Conservation (phyloP, 495 filamentous ascomycete genomes). For the Thermochaetoides thermophila region DNA sequence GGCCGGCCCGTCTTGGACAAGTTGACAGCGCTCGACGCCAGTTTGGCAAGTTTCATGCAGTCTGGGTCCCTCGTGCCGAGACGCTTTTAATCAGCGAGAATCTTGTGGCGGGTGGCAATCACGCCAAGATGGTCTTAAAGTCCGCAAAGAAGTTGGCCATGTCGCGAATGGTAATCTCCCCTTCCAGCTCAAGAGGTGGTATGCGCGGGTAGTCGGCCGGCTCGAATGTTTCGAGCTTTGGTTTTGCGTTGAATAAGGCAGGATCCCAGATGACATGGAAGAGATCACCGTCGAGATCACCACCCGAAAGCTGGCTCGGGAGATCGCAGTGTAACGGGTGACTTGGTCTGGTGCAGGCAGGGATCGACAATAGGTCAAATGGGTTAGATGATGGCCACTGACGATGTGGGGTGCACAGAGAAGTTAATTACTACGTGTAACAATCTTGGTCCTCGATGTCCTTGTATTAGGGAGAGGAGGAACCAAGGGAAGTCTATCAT, state of each 20-base stretch:
- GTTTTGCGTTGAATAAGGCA: conserved; percentile 23
- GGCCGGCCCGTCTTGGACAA: conserved; percentile 67
- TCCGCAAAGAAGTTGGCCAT: conserved; percentile 65
- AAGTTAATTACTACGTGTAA: no score
- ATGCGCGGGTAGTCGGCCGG: conserved; percentile 56
- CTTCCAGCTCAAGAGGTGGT: conserved; percentile 37
- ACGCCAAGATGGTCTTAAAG: conserved; percentile 62
- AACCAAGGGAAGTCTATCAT: no score
- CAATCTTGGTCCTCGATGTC: no score
- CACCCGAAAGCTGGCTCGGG: conserved; percentile 61
- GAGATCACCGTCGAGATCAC: conserved; percentile 70
- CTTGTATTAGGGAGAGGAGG: no score
- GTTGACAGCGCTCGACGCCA: conserved; percentile 69
- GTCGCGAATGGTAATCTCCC: conserved; percentile 39
- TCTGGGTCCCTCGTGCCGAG: conserved; percentile 39
- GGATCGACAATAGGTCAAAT: no score
- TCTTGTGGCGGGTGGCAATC: conserved; percentile 52
- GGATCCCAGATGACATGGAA: conserved; percentile 62
- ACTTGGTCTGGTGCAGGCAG: no score
- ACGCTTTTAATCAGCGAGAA: conserved; percentile 46
- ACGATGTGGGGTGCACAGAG: no score
- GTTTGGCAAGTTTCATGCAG: conserved; percentile 48
- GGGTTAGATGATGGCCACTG: no score
- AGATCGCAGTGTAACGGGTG: no score
- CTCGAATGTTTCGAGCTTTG: conserved; percentile 18